A percentile compares a stretch with the other conserved stretches of the same genome.
Evolutionary conservation across 2,329 filamentous ascomycete species (phyloP).

Genomic region (Hypoxylon sp.): DNA sequence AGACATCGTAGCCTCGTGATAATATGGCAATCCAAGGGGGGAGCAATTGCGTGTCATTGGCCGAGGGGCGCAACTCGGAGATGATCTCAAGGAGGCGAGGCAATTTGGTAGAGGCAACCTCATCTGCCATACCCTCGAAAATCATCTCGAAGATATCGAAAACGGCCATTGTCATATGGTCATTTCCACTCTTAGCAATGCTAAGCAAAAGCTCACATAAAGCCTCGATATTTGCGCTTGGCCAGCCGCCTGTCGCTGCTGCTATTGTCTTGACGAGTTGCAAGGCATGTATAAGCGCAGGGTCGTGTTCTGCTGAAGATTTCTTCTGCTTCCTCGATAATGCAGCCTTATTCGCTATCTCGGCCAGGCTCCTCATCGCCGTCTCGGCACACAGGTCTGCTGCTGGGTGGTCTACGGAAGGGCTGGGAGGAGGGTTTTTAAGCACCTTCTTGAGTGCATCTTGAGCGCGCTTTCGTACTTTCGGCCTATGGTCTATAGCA

Average conservation of each 20-base stretch:
- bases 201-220: slow-evolving; percentile 90
- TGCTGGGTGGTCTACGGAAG: slow-evolving; percentile 92
- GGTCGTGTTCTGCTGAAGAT: slow-evolving; percentile 76
- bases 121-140: slow-evolving; percentile 89
- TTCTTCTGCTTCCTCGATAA: slow-evolving; percentile 79
- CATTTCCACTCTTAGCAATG: slow-evolving; percentile 91
- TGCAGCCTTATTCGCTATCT: slow-evolving; percentile 75
- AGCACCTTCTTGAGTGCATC: slow-evolving; percentile 89
- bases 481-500: slow-evolving; percentile 88
- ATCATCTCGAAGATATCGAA: slow-evolving; percentile 99
- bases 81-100: slow-evolving; percentile 92
- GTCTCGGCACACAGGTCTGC: slow-evolving; percentile 97
- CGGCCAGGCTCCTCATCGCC: slow-evolving; percentile 83
- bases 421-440: slow-evolving; percentile 88
- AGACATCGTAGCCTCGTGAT: slow-evolving; percentile 94
- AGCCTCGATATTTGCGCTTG: slow-evolving; percentile 93
- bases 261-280: slow-evolving; percentile 94
- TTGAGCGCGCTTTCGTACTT: slow-evolving; percentile 93
- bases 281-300: slow-evolving; percentile 89
- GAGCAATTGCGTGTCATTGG: slow-evolving; percentile 93
- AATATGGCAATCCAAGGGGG: slow-evolving; percentile 97
- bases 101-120: slow-evolving; percentile 89
- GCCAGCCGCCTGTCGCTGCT: slow-evolving; percentile 91
- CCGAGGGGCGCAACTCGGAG: slow-evolving; percentile 88
- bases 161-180: slow-evolving; percentile 95